Evolutionary conservation across 495 filamentous ascomycete genomes (phyloP), one percentile per base, ranked within the genome.

Genomic region (Tuber aestivum): DNA sequence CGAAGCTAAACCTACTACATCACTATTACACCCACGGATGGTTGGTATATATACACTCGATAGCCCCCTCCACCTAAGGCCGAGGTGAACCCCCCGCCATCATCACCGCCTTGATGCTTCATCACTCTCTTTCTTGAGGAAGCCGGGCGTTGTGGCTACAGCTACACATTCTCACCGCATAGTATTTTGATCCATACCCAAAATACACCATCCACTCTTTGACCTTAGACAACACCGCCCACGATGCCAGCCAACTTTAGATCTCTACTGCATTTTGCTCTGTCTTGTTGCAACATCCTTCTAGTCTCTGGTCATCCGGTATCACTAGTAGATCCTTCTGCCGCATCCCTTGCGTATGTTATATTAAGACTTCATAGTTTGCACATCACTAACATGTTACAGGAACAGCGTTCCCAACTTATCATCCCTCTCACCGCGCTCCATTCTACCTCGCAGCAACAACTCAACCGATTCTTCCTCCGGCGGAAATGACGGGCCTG

Each of bases 11-110:
- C 56, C 27, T 35, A 65, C 56, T 8, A 65, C 27, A 65, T 65
- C 45, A 23, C 1, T 65, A 32, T 65, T 35, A 20, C 14, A 65
- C 56, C 3, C 12, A n/a, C 3, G 14, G 27, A 2, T 14, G 7
- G 56, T 65, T 65, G 56, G 56, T 65, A 65, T 65, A 65, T 65
- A 65, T 65, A 65, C 56, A 16, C 56, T 65, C 27, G n/a, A 65
- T 35, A 32, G 27, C 56, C 10, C 56, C 56, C 27, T 18, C 56
- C 27, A 3, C 56, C 27, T 35, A 65, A 18, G 56, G 56, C 12
- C 56, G 27, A 65, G 56, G 5, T 20, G 27, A 35, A 8, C 14
- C 14, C 56, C 56, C n/a, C 16, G 14, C 16, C 32, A 20, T 65
- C 16, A 10, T 18, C 56, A 65, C 8, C 56, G 56, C 10, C 56